Conservation (phyloP, 2,329 filamentous ascomycete species). For the Boeremia lycopersici region DNA sequence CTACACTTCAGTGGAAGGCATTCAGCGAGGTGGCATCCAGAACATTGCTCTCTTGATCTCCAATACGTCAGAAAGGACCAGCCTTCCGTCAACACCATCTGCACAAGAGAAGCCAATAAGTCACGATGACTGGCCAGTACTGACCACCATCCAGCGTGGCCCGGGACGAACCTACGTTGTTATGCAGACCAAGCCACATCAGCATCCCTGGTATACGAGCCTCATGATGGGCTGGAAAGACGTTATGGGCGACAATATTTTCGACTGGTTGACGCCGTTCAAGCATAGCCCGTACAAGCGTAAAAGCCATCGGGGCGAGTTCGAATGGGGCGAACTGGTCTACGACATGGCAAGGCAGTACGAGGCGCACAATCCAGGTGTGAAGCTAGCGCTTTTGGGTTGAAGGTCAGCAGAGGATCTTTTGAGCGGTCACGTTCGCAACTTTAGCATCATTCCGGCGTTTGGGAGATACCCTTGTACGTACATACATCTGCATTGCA, state of each 20-base stretch:
- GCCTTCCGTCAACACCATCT: conserved; percentile 21
- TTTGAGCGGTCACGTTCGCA: neutral
- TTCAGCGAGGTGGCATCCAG: conserved; percentile 66
- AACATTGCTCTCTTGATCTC: conserved; percentile 71
- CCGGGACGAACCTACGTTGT: conserved; percentile 74
- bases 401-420: neutral
- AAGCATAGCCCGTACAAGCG: conserved; percentile 77
- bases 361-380: conserved; percentile 30
- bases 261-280: conserved; percentile 84
- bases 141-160: conserved; percentile 25
- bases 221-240: conserved; percentile 72
- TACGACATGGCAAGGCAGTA: conserved; percentile 38
- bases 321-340: conserved; percentile 68
- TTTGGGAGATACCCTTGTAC: conserved; percentile 30
- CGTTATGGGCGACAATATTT: conserved; percentile 73
- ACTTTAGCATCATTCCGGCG: conserved; percentile 22
- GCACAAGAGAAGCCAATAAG: conserved; percentile 12
- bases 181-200: conserved; percentile 71
- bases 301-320: conserved; percentile 69
- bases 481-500: conserved; percentile 6
- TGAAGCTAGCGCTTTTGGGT: conserved; percentile 25
- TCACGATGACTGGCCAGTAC: conserved; percentile 30
- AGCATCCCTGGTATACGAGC: conserved; percentile 87
- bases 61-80: conserved; percentile 19
- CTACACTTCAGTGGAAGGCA: conserved; percentile 81